Evolutionary conservation across 495 filamentous ascomycete genomes (phyloP).

Genomic region (Platismatia glauca): DNA sequence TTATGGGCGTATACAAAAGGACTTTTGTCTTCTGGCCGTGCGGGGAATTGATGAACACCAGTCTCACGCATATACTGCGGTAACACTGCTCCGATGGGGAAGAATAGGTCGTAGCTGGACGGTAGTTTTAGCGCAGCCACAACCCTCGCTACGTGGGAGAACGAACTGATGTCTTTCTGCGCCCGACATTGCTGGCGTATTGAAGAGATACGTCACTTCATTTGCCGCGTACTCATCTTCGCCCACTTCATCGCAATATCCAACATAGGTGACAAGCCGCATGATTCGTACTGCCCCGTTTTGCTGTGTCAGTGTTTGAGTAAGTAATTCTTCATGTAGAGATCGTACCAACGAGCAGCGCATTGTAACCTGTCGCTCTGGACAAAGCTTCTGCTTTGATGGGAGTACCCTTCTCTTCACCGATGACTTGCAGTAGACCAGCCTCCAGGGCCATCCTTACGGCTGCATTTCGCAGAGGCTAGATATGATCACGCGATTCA

Average conservation of each 20-base stretch:
- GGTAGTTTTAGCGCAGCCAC: conserved; percentile 5
- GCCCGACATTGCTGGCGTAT: too few species aligned
- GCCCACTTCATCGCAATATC: conserved; percentile 23
- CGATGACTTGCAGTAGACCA: conserved; percentile 12
- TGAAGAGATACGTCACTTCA: too few species aligned
- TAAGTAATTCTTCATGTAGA: not conserved
- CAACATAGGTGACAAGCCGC: conserved; percentile 23
- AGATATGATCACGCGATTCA: not conserved
- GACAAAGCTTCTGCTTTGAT: conserved; percentile 12
- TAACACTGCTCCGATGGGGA: conserved; percentile 22
- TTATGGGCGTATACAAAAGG: conserved; percentile 27
- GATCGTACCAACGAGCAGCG: conserved; percentile 14
- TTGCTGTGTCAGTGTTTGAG: not conserved
- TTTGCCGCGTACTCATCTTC: too few species aligned
- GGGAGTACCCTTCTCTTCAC: conserved; percentile 13
- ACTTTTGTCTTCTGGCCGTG: conserved; percentile 18
- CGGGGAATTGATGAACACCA: conserved; percentile 26
- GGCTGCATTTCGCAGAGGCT: conserved; percentile 16
- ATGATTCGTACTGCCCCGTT: conserved; percentile 21
- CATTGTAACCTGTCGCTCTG: conserved; percentile 5
- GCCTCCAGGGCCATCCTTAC: conserved; percentile 16
- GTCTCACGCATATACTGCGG: conserved; percentile 27
- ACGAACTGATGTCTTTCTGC: conserved; percentile 28
- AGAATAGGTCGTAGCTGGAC: conserved; percentile 15
- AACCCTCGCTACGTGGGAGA: not conserved